Base-by-base conservation (phyloP, 202 grass and related monocot genomes). In the Carex arenaria region DNA sequence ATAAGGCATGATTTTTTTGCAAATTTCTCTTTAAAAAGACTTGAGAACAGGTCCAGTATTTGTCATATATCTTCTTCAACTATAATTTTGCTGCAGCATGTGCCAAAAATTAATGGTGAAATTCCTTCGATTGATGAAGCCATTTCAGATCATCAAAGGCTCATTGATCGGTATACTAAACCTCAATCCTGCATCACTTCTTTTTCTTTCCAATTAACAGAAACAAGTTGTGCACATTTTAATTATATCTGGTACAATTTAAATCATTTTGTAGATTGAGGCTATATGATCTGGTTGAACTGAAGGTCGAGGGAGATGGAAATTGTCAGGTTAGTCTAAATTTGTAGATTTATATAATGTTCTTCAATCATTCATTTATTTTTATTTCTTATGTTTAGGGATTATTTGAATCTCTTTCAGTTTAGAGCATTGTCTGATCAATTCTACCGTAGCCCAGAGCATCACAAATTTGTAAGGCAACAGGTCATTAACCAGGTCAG, bases 61-160 rank as follows among this genome's bases (percentile, higher is more conserved):
- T 60, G 79, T 51, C 68, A 61, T 17, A 59, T 79, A 12, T 62
- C 19, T 64, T 23, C 32, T 69, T 82, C 12, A 78, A 67, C 23
- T 83, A 63, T 11, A 69, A 78, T 57, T 45, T 63, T 89, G 34
- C n/a, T 87, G 78, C 79, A 90, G 91, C 91, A 93, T 90, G 86
- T 93, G 84, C 88, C 91, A 70, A 93, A 78, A 82, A 90, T 93
- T 77, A 93, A 90, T 87, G 88, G 91, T 28, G 91, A 93, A 88
- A 93, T 90, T 85, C 91, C 91, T 80, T 93, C 91, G 49, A 69
- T 88, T 75, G 88, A 90, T 66, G 88, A 93, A 85, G 86, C 91
- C 43, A 88, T 84, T 45, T 85, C 91, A 76, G 91, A 93, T 78
- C 91, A 93, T 81, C 91, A 93, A 85, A 87, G 91, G 77, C 71